phyloP scores from a whole-genome alignment of 148 eudicot genomes.

The Polygonum maritimum region DNA sequence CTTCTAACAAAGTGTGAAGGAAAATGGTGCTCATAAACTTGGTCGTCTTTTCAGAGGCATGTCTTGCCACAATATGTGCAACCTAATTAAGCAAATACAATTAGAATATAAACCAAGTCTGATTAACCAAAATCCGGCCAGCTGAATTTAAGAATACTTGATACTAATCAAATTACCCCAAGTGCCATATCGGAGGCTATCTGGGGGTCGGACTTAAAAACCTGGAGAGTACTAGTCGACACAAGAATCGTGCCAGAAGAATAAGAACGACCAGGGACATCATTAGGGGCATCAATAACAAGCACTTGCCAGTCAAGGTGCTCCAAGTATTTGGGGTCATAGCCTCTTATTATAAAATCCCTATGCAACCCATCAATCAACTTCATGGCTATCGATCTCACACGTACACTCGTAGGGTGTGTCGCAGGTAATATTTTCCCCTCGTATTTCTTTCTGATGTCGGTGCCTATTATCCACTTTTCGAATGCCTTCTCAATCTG shows the following conservation, averaged over 20 bases:
- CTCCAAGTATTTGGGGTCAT: not conserved
- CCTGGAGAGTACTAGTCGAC: not conserved
- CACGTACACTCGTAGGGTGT: not conserved
- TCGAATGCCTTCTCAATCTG: not conserved
- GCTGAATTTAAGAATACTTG: too few species aligned
- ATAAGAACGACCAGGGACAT: not conserved
- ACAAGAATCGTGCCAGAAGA: not conserved
- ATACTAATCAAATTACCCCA: not conserved
- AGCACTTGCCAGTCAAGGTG: not conserved
- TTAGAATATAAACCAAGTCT: too few species aligned
- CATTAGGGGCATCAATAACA: not conserved
- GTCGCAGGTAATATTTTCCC: not conserved
- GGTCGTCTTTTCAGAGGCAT: not conserved
- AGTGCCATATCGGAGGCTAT: not conserved
- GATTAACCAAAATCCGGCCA: too few species aligned
- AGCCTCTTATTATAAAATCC: not conserved
- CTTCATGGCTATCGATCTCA: not conserved
- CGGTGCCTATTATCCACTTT: not conserved
- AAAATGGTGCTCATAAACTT: not conserved
- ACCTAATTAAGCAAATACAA: too few species aligned
- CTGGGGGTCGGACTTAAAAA: not conserved
- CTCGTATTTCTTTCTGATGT: not conserved
- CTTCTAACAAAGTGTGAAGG: too few species aligned
- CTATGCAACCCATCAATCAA: not conserved
- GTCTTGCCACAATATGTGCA: not conserved